Base-by-base conservation (phyloP, 129 eudicot species). In the Gnaphalium uliginosum region DNA sequence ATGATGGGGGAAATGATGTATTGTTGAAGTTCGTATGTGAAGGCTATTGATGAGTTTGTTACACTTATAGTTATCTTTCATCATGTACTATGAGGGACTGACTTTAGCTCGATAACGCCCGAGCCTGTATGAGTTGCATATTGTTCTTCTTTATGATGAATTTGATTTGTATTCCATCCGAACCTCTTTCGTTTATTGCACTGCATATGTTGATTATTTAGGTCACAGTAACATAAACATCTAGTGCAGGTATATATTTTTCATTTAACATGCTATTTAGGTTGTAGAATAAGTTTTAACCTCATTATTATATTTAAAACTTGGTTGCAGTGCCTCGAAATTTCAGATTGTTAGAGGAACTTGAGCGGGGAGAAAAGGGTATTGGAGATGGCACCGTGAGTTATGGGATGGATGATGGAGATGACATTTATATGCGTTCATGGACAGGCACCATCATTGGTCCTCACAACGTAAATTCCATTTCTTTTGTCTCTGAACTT, bases 321-420 rank as follows among this genome's bases (percentile, higher is more conserved):
- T n/a, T 62, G 7, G 7, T 58, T 81, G 69, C 82, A 81, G 85
- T 82, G 29, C 85, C 85, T 46, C 72, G 85, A 56, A 82, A 72
- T 71, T 82, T 82, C 75, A 71, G 85, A 63, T 71, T 82, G 82
- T 51, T 82, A 37, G 85, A 82, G 75, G 82, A 82, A 51, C 85
- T 82, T 33, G 86, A 82, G 73, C 75, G 78, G 53, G 86, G 86
- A 63, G 86, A 82, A 72, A 82, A 82, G 68, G 86, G 86, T 67
- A 82, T 82, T 73, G 86, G 86, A 68, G 86, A 82, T 78, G 86
- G 86, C 68, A 73, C 72, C 0, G 77, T 73, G 37, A 73, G 77
- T 73, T 73, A 73, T 59, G 77, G 77, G 69, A 73, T 73, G 77
- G 77, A 73, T 59, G 77, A 73, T 73, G 77, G 77, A 23, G 77